Base-by-base conservation (phyloP, 306 rosid genomes). In the Luffa acutangula region DNA sequence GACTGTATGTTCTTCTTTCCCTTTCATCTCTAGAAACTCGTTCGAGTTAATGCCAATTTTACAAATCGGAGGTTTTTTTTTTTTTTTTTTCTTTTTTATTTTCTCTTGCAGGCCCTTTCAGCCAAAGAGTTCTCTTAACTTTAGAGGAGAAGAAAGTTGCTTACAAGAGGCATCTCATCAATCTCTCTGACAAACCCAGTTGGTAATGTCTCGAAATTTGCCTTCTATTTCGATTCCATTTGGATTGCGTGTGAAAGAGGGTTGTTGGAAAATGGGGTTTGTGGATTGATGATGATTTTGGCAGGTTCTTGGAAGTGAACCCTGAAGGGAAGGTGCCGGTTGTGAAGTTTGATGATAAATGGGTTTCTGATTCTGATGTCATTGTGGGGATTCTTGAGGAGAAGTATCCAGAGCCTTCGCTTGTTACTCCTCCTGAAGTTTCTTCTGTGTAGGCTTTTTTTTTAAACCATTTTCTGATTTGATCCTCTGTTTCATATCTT, bases 291-390 rank as follows among this genome's bases (percentile, higher is more conserved):
- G 56, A 21, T 81, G 72, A 31, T 76, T 74, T 56, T 6, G 52
- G 25, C 79, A 92, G 98, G 98, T 89, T 91, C 80, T 78, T 87
- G 87, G 87, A 81, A 2, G 99, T 85, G 80, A 91, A 84, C 66
- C 97, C 94, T 2, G 97, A 81, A 83, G 97, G 99, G 59, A 93
- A 91, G 84, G 99, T 95, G 49, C 99, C 99, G 0, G 96, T 89
- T 60, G 57, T 78, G 79, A 88, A 91, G 86, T 36, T 89, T 74
- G 99, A 89, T 79, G 96, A 56, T 49, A 91, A 91, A 84, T 95
- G 99, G 99, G 88, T 90, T 3, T 0, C 97, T 83, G 99, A 95
- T 75, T 95, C 99, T 14, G 97, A 93, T 82, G 94, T 91, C 37
- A 84, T 95, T 78, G 97, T 89, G 63, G 91, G 85, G 12, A 78